Base-by-base conservation (phyloP, 2,329 filamentous ascomycete genomes). In the Nemania diffusa region DNA sequence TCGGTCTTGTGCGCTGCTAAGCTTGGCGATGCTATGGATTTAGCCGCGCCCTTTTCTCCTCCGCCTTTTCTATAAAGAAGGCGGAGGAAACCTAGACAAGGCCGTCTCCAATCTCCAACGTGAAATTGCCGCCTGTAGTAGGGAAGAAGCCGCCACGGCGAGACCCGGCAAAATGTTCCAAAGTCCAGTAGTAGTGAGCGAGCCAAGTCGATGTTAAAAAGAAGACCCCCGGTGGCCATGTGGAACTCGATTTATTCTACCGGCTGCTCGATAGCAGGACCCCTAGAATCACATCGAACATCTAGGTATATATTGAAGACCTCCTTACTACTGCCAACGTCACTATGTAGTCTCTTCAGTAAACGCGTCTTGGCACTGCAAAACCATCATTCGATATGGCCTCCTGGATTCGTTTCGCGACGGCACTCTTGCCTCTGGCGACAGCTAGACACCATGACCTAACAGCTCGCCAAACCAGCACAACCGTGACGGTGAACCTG, bases 401-500 rank as follows among this genome's bases (percentile, higher is more conserved):
- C 27, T 51, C 46, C n/a, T 60, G 64, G 64, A 29, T 59, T 27
- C n/a, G 29, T 22, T 72, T 78, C 15, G 42, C 13, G 24, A 32
- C 29, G 26, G 64, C 27, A 8, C 46, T 52, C 24, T 24, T 69
- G 29, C 64, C 64, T 13, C 32, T 69, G 13, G 34, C 15, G 20
- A 60, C 29, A 17, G 56, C 29, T 24, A 52, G 56, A 17, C 26
- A 44, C 27, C 52, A 48, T 5, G 56, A 37, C 34, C 24, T 68
- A 4, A 5, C 32, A 11, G 6, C 52, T 20, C 66, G 66, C 37
- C 66, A 70, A 37, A 67, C 69, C 7, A 42, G 44, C 15, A 67
- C 72, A 1, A 58, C 72, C 2, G 71, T 79, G 34, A 78, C 76
- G 0, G 71, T 80, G 6, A 71, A 76, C 20, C 57, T 74, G 1